Evolutionary conservation across 2,329 filamentous ascomycete genomes (phyloP), one percentile per base, ranked within the genome.

Genomic region (Colletotrichum sojae): DNA sequence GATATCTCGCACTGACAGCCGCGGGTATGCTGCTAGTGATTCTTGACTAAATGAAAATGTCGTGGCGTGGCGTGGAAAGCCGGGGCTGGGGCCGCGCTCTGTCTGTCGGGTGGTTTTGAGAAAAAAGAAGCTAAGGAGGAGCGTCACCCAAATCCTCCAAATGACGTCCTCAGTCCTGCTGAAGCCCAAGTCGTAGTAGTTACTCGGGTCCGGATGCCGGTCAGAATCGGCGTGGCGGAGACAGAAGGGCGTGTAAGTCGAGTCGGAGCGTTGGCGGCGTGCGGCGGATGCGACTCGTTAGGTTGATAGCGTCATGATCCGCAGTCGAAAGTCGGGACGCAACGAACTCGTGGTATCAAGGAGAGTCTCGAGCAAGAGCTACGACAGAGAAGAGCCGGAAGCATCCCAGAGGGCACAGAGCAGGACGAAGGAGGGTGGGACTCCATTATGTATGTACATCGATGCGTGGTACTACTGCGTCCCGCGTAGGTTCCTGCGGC

Each of bases 291-390:
- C 61, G 51, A 25, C 66, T 53, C 16, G 63, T 53, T 69, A 66
- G 45, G 51, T 61, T 56, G 62, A 59, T 52, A 46, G 12, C 67
- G 55, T 69, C 67, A 69, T 69, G 56, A 46, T 69, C 51, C 51
- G 62, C 39, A 13, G 18, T 51, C 56, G 25, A 18, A 49, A 27
- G 55, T 49, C 55, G 60, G 46, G 48, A 40, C 12, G 61, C 61
- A 57, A 27, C 39, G 31, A 20, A 67, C 56, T 69, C 67, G 62
- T 66, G 67, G 63, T 66, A 67, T 69, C 67, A 69, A 69, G 55
- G 67, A 69, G 45, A 69, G 67, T 67, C 67, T 66, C 63, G 62
- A 69, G 67, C 56, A 52, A 45, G 27, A 69, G 51, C 62, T 61
- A 61, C 55, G 39, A 69, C 67, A 20, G 65, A 46, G 55, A 46